These are phyloP conservation scores for Mucor circinelloides DNA, from an alignment of 371 early-diverging fungal species.

Conservation along the genomic window DNA sequence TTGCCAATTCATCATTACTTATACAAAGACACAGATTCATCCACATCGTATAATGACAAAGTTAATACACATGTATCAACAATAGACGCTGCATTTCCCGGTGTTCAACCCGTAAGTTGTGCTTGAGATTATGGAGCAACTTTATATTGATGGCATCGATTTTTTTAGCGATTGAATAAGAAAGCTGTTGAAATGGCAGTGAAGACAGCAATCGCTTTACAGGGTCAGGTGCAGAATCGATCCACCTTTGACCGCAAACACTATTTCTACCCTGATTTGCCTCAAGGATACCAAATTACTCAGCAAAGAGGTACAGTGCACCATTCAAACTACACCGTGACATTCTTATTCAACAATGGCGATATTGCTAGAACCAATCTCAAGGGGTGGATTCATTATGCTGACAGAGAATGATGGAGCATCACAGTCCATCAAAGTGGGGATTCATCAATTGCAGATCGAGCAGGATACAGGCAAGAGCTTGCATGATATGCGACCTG, in stretches of 20 bases:
- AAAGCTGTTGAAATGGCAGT: constrained; percentile 75
- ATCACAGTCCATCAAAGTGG: constrained; percentile 46
- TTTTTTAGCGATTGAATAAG: constrained; percentile 65
- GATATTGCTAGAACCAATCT: constrained; percentile 61
- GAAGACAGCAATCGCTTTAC: constrained; percentile 73
- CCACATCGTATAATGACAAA: constrained; percentile 58
- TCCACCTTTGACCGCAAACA: constrained; percentile 93
- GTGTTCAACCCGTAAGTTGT: constrained; percentile 55
- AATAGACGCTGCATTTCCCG: constrained; percentile 89
- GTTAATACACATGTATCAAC: constrained; percentile 75
- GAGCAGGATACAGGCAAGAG: constrained; percentile 95
- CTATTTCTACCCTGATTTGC: constrained; percentile 92
- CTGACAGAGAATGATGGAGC: constrained; percentile 62
- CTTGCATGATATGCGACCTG: constrained; percentile 65
- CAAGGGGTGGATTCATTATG: constrained; percentile 60
- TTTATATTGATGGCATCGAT: too few relatives aligned
- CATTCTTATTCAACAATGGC: background rate
- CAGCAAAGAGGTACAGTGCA: constrained; percentile 67
- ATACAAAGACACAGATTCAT: constrained; percentile 33
- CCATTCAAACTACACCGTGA: background rate
- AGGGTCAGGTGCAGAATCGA: constrained; percentile 60
- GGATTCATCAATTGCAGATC: constrained; percentile 85
- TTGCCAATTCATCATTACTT: background rate
- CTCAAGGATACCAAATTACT: constrained; percentile 94
- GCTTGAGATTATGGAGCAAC: background rate